Conservation (phyloP, 768 basidiomycete genomes). For the Pisolithus orientalis region DNA sequence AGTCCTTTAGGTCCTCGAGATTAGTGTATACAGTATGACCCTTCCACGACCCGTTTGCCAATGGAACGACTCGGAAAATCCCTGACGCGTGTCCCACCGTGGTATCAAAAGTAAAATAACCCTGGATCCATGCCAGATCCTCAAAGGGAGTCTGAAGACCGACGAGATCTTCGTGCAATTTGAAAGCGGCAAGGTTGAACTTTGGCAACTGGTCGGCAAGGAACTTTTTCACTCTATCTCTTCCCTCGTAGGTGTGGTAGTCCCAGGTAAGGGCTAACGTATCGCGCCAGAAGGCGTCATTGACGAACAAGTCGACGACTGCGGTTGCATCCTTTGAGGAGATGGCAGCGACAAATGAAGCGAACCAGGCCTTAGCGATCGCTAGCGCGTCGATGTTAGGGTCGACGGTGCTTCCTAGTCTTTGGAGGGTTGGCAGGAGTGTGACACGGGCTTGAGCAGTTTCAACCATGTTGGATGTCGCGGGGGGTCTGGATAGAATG, state of each 20-base stretch:
- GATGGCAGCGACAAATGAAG: slow-evolving; percentile 17
- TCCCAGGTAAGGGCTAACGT: slow-evolving; percentile 48
- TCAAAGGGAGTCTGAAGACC: slow-evolving; percentile 37
- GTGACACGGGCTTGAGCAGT: neutral
- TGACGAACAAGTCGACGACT: slow-evolving; percentile 23
- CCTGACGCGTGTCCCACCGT: slow-evolving; percentile 45
- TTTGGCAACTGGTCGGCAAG: slow-evolving; percentile 34
- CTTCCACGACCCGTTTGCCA: slow-evolving; percentile 12
- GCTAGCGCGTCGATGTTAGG: slow-evolving; percentile 13
- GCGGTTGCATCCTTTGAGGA: slow-evolving; percentile 9
- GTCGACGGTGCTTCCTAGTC: slow-evolving; percentile 18
- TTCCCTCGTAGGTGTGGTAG: slow-evolving; percentile 43
- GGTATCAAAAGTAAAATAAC: slow-evolving; percentile 50
- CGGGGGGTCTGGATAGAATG: neutral
- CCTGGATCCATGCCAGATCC: slow-evolving; percentile 53
- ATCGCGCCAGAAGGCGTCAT: slow-evolving; percentile 45
- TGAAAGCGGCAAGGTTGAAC: slow-evolving; percentile 8
- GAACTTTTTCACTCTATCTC: slow-evolving; percentile 31
- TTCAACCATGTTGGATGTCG: neutral
- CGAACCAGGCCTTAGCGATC: slow-evolving; percentile 20
- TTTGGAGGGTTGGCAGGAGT: slow-evolving; percentile 18
- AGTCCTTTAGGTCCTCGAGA: slow-evolving; percentile 50
- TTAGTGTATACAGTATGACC: slow-evolving; percentile 49
- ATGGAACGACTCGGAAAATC: slow-evolving; percentile 48
- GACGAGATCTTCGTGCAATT: slow-evolving; percentile 17